Percentiles rank a stretch among this genome's conserved stretches.
Evolutionary conservation across 2,329 filamentous ascomycete genomes (phyloP).

Genomic region (Fusarium setosum): DNA sequence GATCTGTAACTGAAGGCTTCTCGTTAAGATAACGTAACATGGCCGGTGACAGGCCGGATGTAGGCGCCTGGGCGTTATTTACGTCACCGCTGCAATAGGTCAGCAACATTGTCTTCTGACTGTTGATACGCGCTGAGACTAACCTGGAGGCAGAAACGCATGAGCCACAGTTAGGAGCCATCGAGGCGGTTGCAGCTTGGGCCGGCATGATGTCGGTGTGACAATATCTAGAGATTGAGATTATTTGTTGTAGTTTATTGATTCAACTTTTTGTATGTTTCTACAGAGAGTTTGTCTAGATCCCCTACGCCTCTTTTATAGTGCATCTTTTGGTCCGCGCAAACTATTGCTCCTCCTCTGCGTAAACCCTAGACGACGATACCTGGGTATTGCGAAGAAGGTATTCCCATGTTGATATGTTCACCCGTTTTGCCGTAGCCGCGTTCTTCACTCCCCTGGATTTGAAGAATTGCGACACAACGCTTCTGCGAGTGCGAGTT

Average conservation of each 20-base stretch:
- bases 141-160: constrained; percentile 9
- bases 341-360: neutral
- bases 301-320: neutral
- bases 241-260: neutral
- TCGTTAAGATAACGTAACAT: constrained; percentile 9
- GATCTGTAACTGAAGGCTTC: constrained; percentile 3
- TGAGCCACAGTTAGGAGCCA: constrained; percentile 12
- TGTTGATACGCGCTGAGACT: neutral
- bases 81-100: constrained; percentile 2
- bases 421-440: neutral
- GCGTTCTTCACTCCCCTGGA: neutral
- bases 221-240: neutral
- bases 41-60: neutral
- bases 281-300: neutral
- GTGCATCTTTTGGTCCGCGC: neutral
- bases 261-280: neutral
- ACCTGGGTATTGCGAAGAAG: neutral
- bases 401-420: neutral
- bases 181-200: constrained; percentile 8
- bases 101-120: too few species aligned
- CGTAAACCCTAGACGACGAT: neutral
- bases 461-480: constrained; percentile 1
- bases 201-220: constrained; percentile 4
- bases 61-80: neutral
- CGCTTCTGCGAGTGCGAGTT: constrained; percentile 4